Conservation (phyloP, 1,284 basidiomycete genomes). For the Heterobasidion annosum region DNA sequence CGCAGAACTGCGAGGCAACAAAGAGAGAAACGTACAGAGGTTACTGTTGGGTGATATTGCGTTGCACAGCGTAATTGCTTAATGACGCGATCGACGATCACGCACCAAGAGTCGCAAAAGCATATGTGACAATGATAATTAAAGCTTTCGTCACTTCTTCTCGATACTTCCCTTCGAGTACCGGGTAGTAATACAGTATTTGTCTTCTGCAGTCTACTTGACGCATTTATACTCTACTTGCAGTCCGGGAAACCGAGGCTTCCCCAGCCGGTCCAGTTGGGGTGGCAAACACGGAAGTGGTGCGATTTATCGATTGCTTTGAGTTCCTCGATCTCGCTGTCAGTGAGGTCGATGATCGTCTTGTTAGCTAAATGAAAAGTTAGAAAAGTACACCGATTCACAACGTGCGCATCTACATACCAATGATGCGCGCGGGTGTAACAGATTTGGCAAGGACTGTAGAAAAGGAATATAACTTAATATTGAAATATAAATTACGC, state of each 20-base stretch:
- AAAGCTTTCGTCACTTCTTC: too few relatives aligned
- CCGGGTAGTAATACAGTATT: too few relatives aligned
- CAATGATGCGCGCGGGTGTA: conserved; percentile 43
- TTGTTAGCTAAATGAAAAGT: conserved; percentile 32
- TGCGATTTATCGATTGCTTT: conserved; percentile 44
- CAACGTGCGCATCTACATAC: conserved; percentile 19
- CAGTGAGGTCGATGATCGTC: conserved; percentile 45
- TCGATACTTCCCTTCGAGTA: too few relatives aligned
- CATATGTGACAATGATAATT: too few relatives aligned
- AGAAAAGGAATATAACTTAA: not conserved
- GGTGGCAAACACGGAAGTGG: conserved; percentile 55
- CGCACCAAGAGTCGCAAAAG: too few relatives aligned
- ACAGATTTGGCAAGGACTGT: conserved; percentile 59
- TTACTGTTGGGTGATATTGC: too few relatives aligned
- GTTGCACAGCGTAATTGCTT: too few relatives aligned
- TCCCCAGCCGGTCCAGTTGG: conserved; percentile 56
- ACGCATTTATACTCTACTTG: conserved; percentile 1
- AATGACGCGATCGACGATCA: too few relatives aligned
- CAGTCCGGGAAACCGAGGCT: conserved; percentile 55
- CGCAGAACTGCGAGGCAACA: too few relatives aligned
- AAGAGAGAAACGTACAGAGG: too few relatives aligned
- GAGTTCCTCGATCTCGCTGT: conserved; percentile 48
- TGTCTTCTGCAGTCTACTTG: too few relatives aligned
- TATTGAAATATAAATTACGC: not conserved
- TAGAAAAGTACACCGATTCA: not conserved